These are phyloP conservation scores for Austroboletus novae-zelandiae DNA, from an alignment of 1,284 basidiomycete genomes.

Conservation along the genomic window DNA sequence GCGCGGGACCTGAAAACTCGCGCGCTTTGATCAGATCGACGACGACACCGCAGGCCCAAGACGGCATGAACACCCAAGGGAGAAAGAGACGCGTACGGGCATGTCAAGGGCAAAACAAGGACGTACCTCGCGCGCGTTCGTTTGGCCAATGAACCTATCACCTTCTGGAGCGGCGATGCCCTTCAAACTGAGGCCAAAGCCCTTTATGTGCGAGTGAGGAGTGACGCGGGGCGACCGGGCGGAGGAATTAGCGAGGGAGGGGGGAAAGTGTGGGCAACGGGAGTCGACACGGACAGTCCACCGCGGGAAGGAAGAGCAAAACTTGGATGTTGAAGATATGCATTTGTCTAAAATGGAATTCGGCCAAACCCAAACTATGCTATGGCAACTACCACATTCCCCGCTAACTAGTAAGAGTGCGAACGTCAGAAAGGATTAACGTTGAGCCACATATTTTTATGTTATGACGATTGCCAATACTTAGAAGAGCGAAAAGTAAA, in stretches of 20 bases:
- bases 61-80: conserved; percentile 4
- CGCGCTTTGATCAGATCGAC: conserved; percentile 89
- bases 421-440: too few species aligned
- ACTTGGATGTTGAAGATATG: too few species aligned
- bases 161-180: conserved; percentile 74
- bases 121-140: conserved; percentile 82
- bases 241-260: conserved; percentile 56
- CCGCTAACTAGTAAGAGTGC: too few species aligned
- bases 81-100: neutral
- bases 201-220: conserved; percentile 94
- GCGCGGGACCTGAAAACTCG: conserved; percentile 89
- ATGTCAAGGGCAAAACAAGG: neutral
- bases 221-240: conserved; percentile 85
- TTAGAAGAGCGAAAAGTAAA: too few species aligned
- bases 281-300: conserved; percentile 41
- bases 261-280: conserved; percentile 69
- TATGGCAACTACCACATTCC: too few species aligned
- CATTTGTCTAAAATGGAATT: too few species aligned
- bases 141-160: conserved; percentile 92
- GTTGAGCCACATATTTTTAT: too few species aligned
- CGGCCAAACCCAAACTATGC: too few species aligned
- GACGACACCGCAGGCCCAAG: conserved; percentile 84
- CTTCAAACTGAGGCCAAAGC: conserved; percentile 86
- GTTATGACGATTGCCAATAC: too few species aligned
- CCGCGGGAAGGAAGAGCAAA: too few species aligned